These are phyloP conservation scores for Graphium sp. DNA, from an alignment of 2,329 filamentous ascomycete genomes.

Conservation along the genomic window DNA sequence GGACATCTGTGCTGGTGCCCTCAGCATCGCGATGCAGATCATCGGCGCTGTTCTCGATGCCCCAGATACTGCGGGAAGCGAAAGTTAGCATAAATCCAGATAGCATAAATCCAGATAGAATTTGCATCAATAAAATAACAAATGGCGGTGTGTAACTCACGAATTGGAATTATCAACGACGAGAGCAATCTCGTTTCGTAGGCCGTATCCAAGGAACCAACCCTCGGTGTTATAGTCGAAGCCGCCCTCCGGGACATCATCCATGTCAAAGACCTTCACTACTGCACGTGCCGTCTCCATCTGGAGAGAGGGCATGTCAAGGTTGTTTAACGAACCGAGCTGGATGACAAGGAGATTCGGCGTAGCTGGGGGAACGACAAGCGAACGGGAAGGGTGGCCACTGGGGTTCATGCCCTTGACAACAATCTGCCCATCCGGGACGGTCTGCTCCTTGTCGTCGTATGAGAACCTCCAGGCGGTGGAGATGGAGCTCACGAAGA, in stretches of 20 bases:
- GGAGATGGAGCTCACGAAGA: constrained; percentile 20
- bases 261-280: constrained; percentile 23
- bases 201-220: constrained; percentile 20
- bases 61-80: constrained; percentile 21
- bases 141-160: constrained; percentile 1
- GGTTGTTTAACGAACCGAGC: constrained; percentile 19
- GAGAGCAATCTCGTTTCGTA: constrained; percentile 48
- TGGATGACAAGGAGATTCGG: constrained; percentile 20
- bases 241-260: constrained; percentile 15
- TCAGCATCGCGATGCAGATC: constrained; percentile 28
- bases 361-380: constrained; percentile 16
- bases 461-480: constrained; percentile 40
- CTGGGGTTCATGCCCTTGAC: constrained; percentile 20
- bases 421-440: constrained; percentile 21
- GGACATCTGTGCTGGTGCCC: constrained; percentile 27
- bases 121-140: too few relatives aligned
- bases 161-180: constrained; percentile 24
- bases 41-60: constrained; percentile 35
- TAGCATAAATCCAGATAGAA: too few relatives aligned
- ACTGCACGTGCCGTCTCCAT: constrained; percentile 17
- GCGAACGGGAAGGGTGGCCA: constrained; percentile 19
- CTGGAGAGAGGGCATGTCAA: constrained; percentile 17
- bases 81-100: too few relatives aligned
- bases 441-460: constrained; percentile 26
- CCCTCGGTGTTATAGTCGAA: constrained; percentile 21